These are phyloP conservation scores for Colletotrichum brevisporum DNA, from an alignment of 2,329 filamentous ascomycete genomes.

Conservation along the genomic window DNA sequence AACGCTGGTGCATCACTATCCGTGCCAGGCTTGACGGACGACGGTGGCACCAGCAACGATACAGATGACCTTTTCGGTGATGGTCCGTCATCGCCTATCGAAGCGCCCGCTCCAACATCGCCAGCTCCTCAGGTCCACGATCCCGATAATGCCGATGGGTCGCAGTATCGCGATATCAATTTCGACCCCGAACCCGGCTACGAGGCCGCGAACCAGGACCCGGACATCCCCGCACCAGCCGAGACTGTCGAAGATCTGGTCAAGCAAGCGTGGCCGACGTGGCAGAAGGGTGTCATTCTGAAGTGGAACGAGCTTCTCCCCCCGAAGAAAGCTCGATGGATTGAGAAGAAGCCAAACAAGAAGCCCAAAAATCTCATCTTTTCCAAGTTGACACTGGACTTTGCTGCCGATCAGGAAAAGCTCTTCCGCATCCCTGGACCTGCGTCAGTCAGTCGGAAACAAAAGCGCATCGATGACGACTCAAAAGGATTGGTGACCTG, in stretches of 20 bases:
- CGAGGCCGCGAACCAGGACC: slow-evolving; percentile 69
- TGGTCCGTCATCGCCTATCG: slow-evolving; percentile 62
- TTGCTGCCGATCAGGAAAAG: slow-evolving; percentile 89
- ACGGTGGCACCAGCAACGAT: slow-evolving; percentile 72
- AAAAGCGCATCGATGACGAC: slow-evolving; percentile 68
- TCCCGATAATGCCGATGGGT: slow-evolving; percentile 53
- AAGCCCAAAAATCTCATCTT: slow-evolving; percentile 86
- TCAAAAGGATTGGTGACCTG: slow-evolving; percentile 63
- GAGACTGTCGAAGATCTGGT: slow-evolving; percentile 83
- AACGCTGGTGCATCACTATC: slow-evolving; percentile 59
- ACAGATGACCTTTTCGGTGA: slow-evolving; percentile 80
- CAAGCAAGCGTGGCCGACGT: slow-evolving; percentile 85
- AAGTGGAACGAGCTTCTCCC: slow-evolving; percentile 88
- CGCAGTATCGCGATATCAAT: slow-evolving; percentile 60
- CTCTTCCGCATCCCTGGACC: slow-evolving; percentile 82
- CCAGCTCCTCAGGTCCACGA: slow-evolving; percentile 60
- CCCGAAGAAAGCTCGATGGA: slow-evolving; percentile 82
- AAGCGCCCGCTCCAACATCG: slow-evolving; percentile 59
- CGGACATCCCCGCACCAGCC: slow-evolving; percentile 76
- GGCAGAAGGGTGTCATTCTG: slow-evolving; percentile 80
- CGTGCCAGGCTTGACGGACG: slow-evolving; percentile 70
- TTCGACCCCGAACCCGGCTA: slow-evolving; percentile 61
- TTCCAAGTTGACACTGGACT: slow-evolving; percentile 89
- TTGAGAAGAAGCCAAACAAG: slow-evolving; percentile 83
- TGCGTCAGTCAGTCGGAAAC: slow-evolving; percentile 65